These are phyloP conservation scores for Citrullus mucosospermus DNA, from an alignment of 306 rosid species.

Conservation along the genomic window DNA sequence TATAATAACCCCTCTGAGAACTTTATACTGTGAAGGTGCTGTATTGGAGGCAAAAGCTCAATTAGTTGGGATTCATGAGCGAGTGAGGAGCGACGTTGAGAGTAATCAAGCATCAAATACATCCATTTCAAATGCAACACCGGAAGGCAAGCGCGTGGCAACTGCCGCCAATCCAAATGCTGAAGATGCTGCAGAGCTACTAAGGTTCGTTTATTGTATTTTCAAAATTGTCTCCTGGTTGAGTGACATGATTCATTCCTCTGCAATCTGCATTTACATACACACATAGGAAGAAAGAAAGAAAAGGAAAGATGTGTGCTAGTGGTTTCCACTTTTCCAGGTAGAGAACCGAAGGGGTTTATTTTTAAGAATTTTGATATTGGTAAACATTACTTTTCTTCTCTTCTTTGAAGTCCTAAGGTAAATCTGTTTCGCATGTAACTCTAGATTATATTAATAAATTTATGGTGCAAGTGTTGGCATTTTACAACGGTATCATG, in stretches of 20 bases:
- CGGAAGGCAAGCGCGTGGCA: constrained; percentile 44
- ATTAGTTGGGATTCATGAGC: constrained; percentile 87
- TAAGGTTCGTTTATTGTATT: constrained; percentile 37
- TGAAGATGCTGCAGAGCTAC: constrained; percentile 89
- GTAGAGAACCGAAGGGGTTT: background rate
- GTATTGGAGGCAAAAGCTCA: constrained; percentile 80
- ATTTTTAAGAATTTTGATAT: background rate
- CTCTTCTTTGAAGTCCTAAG: background rate
- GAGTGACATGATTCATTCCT: background rate
- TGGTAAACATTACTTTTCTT: background rate
- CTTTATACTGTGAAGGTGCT: constrained; percentile 29
- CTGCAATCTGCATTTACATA: background rate
- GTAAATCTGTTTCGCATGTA: background rate
- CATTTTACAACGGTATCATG: background rate
- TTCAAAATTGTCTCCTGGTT: background rate
- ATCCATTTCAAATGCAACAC: constrained; percentile 24
- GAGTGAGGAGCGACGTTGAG: constrained; percentile 78
- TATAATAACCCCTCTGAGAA: background rate
- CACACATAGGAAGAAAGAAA: background rate
- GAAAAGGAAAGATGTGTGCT: background rate
- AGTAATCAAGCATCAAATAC: constrained; percentile 50
- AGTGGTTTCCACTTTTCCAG: background rate
- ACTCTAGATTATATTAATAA: background rate
- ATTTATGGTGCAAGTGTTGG: background rate
- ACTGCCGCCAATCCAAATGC: constrained; percentile 85